Conservation (phyloP, 176 grass and related monocot species). For the Oryza meridionalis region DNA sequence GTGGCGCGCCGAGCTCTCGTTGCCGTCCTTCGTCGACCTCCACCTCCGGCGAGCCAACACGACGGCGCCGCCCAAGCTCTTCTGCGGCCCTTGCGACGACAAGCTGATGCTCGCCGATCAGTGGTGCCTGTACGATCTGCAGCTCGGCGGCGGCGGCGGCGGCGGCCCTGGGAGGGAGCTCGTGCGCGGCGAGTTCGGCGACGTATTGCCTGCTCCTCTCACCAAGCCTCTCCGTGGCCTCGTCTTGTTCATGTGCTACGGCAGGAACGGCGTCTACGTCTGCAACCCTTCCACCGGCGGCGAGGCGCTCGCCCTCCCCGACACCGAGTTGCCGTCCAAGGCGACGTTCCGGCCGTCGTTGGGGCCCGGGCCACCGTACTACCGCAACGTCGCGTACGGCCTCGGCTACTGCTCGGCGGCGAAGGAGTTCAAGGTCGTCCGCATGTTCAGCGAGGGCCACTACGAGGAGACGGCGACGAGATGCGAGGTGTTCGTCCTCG, state of each 20-base stretch:
- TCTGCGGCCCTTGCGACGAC: background rate
- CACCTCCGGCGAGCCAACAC: conserved; percentile 15
- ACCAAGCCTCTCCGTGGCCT: conserved; percentile 11
- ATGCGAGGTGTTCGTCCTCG: conserved; percentile 12
- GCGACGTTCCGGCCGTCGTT: too few relatives aligned
- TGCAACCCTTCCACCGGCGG: too few relatives aligned
- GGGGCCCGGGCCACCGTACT: background rate
- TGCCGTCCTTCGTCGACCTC: background rate
- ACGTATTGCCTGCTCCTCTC: background rate
- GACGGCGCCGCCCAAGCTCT: background rate
- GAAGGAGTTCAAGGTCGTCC: background rate
- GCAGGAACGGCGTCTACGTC: background rate
- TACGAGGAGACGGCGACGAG: background rate
- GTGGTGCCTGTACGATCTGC: background rate
- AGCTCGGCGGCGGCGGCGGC: background rate
- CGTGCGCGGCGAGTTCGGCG: background rate
- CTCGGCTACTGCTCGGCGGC: background rate
- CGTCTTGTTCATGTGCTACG: background rate
- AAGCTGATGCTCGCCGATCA: background rate
- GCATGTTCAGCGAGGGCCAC: background rate
- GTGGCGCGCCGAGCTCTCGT: background rate
- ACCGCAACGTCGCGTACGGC: background rate
- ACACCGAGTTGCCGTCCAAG: too few relatives aligned
- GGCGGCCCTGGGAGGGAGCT: background rate
- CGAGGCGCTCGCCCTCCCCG: too few relatives aligned